Evolutionary conservation across 208 protist species (phyloP).

Genomic region (Acanthamoeba triangularis): DNA sequence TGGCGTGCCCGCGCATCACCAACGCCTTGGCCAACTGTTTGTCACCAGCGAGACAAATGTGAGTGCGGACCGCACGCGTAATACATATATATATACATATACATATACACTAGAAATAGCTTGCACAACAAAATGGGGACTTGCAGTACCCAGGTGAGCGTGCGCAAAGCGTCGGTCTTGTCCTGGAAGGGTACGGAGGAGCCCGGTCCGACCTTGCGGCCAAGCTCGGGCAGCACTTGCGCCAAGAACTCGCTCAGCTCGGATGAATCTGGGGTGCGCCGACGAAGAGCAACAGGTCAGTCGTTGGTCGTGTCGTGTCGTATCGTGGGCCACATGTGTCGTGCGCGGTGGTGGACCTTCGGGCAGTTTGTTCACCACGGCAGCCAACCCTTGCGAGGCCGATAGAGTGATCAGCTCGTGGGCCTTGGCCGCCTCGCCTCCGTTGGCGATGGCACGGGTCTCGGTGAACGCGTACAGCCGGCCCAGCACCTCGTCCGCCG

Average conservation of each 20-base stretch:
- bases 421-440: background rate
- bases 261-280: background rate
- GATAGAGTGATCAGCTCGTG: background rate
- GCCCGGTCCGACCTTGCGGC: background rate
- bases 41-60: background rate
- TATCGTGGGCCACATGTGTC: too few species aligned
- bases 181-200: conserved; percentile 9
- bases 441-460: background rate
- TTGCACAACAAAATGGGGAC: background rate
- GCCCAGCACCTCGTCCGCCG: background rate
- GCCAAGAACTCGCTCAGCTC: conserved; percentile 17
- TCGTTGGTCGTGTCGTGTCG: background rate
- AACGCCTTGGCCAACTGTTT: conserved; percentile 58
- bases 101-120: too few species aligned
- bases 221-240: conserved; percentile 18
- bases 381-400: conserved; percentile 14
- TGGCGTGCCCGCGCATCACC: conserved; percentile 52
- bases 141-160: conserved; percentile 1
- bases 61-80: too few species aligned
- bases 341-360: background rate
- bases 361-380: conserved; percentile 54
- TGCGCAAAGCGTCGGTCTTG: conserved; percentile 24
- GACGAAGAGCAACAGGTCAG: background rate
- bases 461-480: background rate
- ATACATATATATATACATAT: too few species aligned